Evolutionary conservation across 306 rosid species (phyloP), one percentile per base, ranked within the genome.

Genomic region (Datisca glomerata): DNA sequence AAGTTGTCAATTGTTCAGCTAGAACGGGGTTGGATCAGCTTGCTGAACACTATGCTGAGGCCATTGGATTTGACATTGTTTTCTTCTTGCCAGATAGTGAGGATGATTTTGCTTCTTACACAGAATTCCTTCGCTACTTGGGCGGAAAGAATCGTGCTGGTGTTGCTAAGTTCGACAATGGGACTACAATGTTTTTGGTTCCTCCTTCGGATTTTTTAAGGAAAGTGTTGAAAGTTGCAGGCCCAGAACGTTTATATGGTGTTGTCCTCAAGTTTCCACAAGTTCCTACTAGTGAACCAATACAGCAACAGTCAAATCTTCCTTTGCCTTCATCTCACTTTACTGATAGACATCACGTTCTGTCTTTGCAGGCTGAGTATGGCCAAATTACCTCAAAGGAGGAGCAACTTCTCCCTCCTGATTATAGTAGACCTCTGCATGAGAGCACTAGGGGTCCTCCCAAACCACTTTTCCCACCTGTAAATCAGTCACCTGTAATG

Each of bases 101-200:
- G 68, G 87, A 75, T 22, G 99, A 91, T 73, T 91, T 91, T 74
- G 94, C 96, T n/a, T 85, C 99, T n/a, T 91, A 85, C 60, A 91
- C 99, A 17, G 99, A 91, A 67, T 91, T 91, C 67, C 86, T 91
- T 28, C 87, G 81, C 52, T 91, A 91, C 47, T 66, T 91, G 12
- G 76, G 94, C 53, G 96, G 79, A 11, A 91, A 91, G 71, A 60
- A 69, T 53, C 96, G 99, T 38, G 99, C 99, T 49, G 99, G 99
- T 64, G 99, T 91, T 59, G 99, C 99, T 20, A 91, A 91, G 59
- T 85, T 85, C 67, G 81, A 53, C 49, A 91, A 80, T 58, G 81
- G 78, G 41, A 85, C 85, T 55, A 91, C 99, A 46, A 65, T 91
- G 45, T 91, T 91, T 68, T 65, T 91, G 60, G 96, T 91, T 38